phyloP scores from a whole-genome alignment of 1,139 yeast species.

The Scheffersomyces illinoinensis region DNA sequence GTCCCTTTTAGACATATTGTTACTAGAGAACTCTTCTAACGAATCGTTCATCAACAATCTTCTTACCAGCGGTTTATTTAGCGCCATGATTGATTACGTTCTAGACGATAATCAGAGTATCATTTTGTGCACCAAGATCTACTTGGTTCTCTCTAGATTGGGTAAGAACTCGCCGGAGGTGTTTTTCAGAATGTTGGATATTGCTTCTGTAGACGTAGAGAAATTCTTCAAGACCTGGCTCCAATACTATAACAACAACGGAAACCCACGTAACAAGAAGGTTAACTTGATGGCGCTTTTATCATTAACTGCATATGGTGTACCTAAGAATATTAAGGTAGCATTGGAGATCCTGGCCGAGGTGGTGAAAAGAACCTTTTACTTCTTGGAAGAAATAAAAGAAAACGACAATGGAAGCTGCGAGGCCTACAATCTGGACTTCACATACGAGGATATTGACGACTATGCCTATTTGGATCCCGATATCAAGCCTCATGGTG shows the following conservation, averaged over 20 bases:
- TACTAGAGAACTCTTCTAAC: constrained; percentile 28
- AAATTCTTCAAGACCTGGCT: constrained; percentile 36
- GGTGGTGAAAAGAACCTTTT: constrained; percentile 55
- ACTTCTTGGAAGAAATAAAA: constrained; percentile 71
- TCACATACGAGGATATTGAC: constrained; percentile 52
- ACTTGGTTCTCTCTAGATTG: constrained; percentile 55
- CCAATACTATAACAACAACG: constrained; percentile 47
- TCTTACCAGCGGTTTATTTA: constrained; percentile 49
- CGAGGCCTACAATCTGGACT: constrained; percentile 60
- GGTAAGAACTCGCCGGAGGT: constrained; percentile 48
- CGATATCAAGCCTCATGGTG: constrained; percentile 54
- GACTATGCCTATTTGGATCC: constrained; percentile 50
- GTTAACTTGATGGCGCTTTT: constrained; percentile 61
- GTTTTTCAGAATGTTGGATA: constrained; percentile 39
- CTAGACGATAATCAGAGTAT: constrained; percentile 52
- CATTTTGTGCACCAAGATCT: constrained; percentile 49
- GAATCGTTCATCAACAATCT: constrained; percentile 35
- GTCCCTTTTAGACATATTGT: constrained; percentile 59
- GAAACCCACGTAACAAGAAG: constrained; percentile 69
- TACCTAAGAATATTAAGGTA: constrained; percentile 27
- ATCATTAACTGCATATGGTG: constrained; percentile 33
- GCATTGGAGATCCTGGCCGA: constrained; percentile 25
- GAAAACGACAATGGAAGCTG: constrained; percentile 62
- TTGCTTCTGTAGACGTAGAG: constrained; percentile 25
- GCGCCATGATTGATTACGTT: constrained; percentile 46